Base-by-base conservation (phyloP, 2,329 filamentous ascomycete genomes). In the Claviceps sp. region DNA sequence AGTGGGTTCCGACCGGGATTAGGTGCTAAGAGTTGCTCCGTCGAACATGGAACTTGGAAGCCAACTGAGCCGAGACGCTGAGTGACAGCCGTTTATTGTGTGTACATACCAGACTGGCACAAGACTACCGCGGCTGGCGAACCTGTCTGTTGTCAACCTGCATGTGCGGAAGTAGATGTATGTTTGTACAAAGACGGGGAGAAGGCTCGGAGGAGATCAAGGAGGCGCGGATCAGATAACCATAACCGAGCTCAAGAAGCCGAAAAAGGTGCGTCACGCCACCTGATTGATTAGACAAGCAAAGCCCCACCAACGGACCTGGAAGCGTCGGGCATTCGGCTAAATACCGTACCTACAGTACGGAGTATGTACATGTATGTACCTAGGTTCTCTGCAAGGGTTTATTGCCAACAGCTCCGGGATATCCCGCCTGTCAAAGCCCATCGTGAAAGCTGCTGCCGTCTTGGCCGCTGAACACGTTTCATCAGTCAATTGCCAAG, bases 141-240 rank as follows among this genome's bases (percentile, higher is more conserved):
- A 30, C 8, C 26, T 30, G 26, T 30, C 26, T 30, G 26, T 30
- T 30, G 26, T 26, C 8, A 30, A 9, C 8, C 9, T 30, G 26
- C 8, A 30, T 30, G 26, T 30, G 9, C 0, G 3, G 9, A 30
- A 4, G 8, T 30, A 30, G 1, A 30, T 30, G 30, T 30, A 34
- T 34, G 30, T 11, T 34, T 30, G 9, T 11, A 4, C 30, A 14
- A 44, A 7, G 42, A n/a, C 14, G 16, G 24, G 16, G n/a, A 43
- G 26, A 20, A 18, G 30, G 30, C 18, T 2, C 8, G 30, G 16
- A 22, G 22, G 2, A 20, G 18, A 34, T 16, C 49, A 16, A 22
- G 22, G 5, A n/a, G 18, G 22, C 11, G 48, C 52, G 49, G 49
- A 54, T 54, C 52, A 51, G 52, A 54, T 54, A 54, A 54, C 49